These are phyloP conservation scores for Coniella lustricola DNA, from an alignment of 2,329 filamentous ascomycete genomes.

Conservation along the genomic window DNA sequence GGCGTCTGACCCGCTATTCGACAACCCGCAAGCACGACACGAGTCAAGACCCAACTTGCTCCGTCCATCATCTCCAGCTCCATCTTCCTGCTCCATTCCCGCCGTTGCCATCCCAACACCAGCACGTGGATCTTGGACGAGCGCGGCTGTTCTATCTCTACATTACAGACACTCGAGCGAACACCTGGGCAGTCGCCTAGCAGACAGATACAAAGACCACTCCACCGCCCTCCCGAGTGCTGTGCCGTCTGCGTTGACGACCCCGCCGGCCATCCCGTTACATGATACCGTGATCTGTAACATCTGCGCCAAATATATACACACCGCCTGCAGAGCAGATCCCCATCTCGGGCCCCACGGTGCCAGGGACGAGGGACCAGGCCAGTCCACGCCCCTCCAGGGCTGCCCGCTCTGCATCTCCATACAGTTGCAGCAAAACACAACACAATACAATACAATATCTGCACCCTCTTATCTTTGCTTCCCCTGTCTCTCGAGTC, in stretches of 20 bases:
- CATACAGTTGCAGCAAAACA: too few species aligned
- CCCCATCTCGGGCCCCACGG: background rate
- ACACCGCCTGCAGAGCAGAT: slow-evolving; percentile 2
- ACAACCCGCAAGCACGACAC: background rate
- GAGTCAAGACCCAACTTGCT: background rate
- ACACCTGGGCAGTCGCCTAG: too few species aligned
- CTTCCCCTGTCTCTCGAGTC: background rate
- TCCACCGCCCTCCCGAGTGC: background rate
- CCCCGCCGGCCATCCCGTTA: background rate
- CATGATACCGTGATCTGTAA: background rate
- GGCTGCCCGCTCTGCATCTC: background rate
- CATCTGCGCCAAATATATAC: background rate
- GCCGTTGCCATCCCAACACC: too few species aligned
- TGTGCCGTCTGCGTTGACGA: background rate
- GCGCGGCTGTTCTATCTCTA: too few species aligned
- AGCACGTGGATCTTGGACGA: too few species aligned
- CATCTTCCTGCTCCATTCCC: background rate
- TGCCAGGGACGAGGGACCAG: background rate
- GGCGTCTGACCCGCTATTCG: background rate
- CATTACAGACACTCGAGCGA: too few species aligned
- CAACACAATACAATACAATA: too few species aligned
- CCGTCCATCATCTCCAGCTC: background rate
- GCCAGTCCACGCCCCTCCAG: background rate
- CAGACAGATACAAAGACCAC: background rate
- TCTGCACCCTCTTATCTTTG: too few species aligned